These are phyloP conservation scores for Ustilago trichophora DNA, from an alignment of 1,284 basidiomycete species.

Conservation along the genomic window DNA sequence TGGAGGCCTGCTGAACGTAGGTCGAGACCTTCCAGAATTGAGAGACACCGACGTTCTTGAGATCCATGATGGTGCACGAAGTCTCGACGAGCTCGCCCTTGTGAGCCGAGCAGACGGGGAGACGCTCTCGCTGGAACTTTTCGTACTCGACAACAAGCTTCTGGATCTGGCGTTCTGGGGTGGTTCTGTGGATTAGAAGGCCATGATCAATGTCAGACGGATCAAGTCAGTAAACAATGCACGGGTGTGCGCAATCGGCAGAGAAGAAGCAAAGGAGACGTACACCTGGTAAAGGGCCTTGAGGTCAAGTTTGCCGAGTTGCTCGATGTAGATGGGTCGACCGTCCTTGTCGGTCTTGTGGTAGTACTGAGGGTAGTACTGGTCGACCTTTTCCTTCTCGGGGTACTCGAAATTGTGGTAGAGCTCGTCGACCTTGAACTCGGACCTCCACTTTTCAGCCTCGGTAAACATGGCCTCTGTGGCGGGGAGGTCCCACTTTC, in stretches of 20 bases:
- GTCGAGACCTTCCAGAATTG: slow-evolving; percentile 88
- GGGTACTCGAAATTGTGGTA: slow-evolving; percentile 85
- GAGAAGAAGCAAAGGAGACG: slow-evolving; percentile 2
- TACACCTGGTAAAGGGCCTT: slow-evolving; percentile 71
- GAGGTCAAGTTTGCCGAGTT: slow-evolving; percentile 88
- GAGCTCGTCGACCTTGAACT: slow-evolving; percentile 87
- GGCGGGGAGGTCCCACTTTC: slow-evolving; percentile 86
- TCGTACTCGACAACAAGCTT: slow-evolving; percentile 95
- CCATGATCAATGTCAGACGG: too few relatives aligned
- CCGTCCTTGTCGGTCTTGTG: slow-evolving; percentile 98
- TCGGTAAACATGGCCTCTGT: slow-evolving; percentile 85
- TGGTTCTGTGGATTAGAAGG: slow-evolving; percentile 71
- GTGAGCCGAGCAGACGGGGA: slow-evolving; percentile 81
- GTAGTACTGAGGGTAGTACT: slow-evolving; percentile 93
- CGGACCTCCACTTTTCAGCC: slow-evolving; percentile 89
- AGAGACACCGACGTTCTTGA: slow-evolving; percentile 80
- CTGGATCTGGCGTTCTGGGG: slow-evolving; percentile 86
- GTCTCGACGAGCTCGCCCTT: slow-evolving; percentile 90
- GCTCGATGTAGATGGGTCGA: slow-evolving; percentile 93
- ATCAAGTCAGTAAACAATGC: too few relatives aligned
- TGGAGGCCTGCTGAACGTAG: slow-evolving; percentile 82
- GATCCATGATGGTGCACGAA: slow-evolving; percentile 97
- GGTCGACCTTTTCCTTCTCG: slow-evolving; percentile 83
- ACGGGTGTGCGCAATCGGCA: not conserved
- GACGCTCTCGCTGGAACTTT: slow-evolving; percentile 74